Evolutionary conservation across 352 stramenopile species (phyloP).

Genomic region (Phytopythium boreale): DNA sequence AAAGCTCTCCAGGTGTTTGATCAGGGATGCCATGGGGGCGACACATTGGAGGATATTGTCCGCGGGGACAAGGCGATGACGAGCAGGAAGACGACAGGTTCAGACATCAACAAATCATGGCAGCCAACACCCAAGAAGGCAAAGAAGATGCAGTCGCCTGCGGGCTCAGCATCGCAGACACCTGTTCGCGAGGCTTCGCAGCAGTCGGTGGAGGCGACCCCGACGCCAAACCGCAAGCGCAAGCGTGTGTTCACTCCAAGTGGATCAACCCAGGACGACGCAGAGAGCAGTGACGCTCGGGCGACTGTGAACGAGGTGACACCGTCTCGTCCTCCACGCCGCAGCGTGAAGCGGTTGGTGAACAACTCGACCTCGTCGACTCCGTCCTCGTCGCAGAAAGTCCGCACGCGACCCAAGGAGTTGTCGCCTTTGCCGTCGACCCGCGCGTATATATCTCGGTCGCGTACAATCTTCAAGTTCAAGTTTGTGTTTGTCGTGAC

Average conservation of each 20-base stretch:
- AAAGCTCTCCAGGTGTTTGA: conserved; percentile 17
- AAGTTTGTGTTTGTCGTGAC: conserved; percentile 80
- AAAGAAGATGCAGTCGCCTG: background rate
- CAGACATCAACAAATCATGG: background rate
- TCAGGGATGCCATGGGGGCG: background rate
- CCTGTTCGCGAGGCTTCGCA: conserved; percentile 1
- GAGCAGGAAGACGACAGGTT: background rate
- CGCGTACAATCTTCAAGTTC: conserved; percentile 63
- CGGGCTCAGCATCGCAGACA: background rate
- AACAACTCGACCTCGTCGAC: conserved; percentile 12
- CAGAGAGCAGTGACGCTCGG: background rate
- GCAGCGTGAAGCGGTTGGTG: conserved; percentile 16
- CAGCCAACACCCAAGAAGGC: conserved; percentile 4
- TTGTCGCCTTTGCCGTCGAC: conserved; percentile 49
- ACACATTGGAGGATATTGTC: background rate
- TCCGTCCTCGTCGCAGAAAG: conserved; percentile 37
- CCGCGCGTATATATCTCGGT: conserved; percentile 42
- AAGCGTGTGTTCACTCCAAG: conserved; percentile 16
- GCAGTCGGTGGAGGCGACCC: conserved; percentile 9
- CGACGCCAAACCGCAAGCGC: conserved; percentile 13
- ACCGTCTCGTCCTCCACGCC: conserved; percentile 14
- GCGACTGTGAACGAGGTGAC: conserved; percentile 11
- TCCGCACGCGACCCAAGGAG: conserved; percentile 44
- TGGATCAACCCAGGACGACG: background rate
- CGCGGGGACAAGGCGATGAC: background rate